phyloP scores from a whole-genome alignment of 1,284 basidiomycete genomes.

The Moesziomyces sp. region DNA sequence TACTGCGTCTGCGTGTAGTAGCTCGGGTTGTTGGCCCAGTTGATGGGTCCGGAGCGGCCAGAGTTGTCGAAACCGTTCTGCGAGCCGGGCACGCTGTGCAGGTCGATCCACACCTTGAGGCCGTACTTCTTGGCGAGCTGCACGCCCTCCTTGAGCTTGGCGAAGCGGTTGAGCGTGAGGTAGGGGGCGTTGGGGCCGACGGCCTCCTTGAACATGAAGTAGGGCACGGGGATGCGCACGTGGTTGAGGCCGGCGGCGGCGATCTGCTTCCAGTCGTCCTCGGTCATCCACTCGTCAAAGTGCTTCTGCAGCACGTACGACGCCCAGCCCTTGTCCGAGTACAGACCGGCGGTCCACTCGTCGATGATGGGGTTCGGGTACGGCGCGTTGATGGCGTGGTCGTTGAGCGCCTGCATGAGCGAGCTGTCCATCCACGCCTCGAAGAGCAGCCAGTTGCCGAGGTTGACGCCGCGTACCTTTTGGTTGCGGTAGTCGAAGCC shows the following conservation, averaged over 20 bases:
- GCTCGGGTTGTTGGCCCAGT: conserved; percentile 78
- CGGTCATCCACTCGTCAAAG: conserved; percentile 86
- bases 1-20: conserved; percentile 79
- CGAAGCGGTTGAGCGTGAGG: conserved; percentile 80
- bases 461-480: conserved; percentile 63
- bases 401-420: conserved; percentile 70
- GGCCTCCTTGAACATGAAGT: conserved; percentile 83
- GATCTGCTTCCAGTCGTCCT: conserved; percentile 79
- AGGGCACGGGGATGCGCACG: conserved; percentile 87
- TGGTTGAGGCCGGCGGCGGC: conserved; percentile 71
- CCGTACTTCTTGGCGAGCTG: conserved; percentile 80
- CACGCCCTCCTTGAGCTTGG: conserved; percentile 74
- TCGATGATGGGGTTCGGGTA: conserved; percentile 71
- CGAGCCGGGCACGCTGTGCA: conserved; percentile 71
- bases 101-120: conserved; percentile 83
- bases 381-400: conserved; percentile 58
- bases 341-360: conserved; percentile 85
- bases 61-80: conserved; percentile 72
- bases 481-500: conserved; percentile 53
- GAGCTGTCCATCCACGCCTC: conserved; percentile 62
- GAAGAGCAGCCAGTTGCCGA: conserved; percentile 65
- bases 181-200: conserved; percentile 84
- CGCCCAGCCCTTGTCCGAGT: conserved; percentile 68
- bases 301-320: conserved; percentile 70
- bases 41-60: conserved; percentile 76